Evolutionary conservation across 805 yeast genomes (phyloP).

Genomic region (Clavispora fructus): DNA sequence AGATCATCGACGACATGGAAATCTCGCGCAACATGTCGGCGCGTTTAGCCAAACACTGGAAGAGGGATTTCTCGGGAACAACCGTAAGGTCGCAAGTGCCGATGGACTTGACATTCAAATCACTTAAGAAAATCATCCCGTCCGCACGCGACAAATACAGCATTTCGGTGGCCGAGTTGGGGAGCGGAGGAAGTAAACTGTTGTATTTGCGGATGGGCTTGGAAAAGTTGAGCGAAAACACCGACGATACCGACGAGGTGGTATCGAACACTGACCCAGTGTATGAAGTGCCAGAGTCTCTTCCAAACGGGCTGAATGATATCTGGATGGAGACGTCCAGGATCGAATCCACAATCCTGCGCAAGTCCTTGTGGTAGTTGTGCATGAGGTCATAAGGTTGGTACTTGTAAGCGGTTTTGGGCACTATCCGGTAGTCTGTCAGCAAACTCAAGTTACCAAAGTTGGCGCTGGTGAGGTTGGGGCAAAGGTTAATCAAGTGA

Average conservation of each 20-base stretch:
- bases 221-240: conserved; percentile 20
- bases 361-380: conserved; percentile 32
- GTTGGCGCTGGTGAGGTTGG: conserved; percentile 50
- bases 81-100: conserved; percentile 26
- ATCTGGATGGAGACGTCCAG: conserved; percentile 1
- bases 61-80: conserved; percentile 29
- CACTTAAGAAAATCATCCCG: conserved; percentile 33
- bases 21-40: conserved; percentile 27
- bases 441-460: conserved; percentile 61
- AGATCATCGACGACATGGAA: conserved; percentile 42
- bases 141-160: conserved; percentile 24
- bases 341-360: conserved; percentile 19
- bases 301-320: conserved; percentile 1
- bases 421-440: conserved; percentile 54
- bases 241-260: conserved; percentile 13
- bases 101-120: conserved; percentile 36
- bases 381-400: conserved; percentile 35
- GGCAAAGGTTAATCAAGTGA: conserved; percentile 65
- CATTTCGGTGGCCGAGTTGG: conserved; percentile 19
- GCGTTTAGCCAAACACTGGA: conserved; percentile 9
- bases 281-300: not conserved
- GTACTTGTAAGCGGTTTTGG: conserved; percentile 29
- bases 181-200: conserved; percentile 33
- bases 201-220: conserved; percentile 32
- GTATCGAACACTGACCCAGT: not conserved